Base-by-base conservation (phyloP, 805 yeast genomes). In the Zygotorulaspora chibaensis region DNA sequence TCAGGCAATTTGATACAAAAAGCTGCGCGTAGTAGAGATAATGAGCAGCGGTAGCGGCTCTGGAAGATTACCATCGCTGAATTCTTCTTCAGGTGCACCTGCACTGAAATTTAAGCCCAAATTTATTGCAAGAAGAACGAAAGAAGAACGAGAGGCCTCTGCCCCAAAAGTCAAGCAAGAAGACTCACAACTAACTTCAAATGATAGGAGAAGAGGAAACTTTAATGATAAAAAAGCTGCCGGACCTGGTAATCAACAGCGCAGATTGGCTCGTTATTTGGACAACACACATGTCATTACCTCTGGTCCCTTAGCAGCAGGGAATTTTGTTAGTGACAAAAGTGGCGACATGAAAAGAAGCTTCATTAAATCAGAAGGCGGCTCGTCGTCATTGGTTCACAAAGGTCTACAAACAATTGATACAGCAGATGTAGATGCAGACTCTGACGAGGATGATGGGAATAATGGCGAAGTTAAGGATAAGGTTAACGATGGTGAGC, bases 61-160 rank as follows among this genome's bases (percentile, higher is more conserved):
- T 18, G 65, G 65, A 23, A 62, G 70, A 40, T 52, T 66, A 41
- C 68, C 68, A n/a, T 55, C 68, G n/a, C 48, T 66, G 36, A 61
- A 46, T 28, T 33, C 52, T 12, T 51, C 48, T 29, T 45, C 47
- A n/a, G 52, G 55, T 28, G 59, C 79, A 55, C 77, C 86, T 7
- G 72, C 79, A 2, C 68, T 84, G 49, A 83, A 84, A 64, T 90
- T 90, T 67, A 81, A 82, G 64, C 97, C 97, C 2, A 90, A 90
- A 64, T 83, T 75, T 2, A 96, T 90, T 35, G 89, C 89, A 0
- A 73, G 97, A 66, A 80, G 87, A 61, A 70, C 88, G 9, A 83
- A 87, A 55, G 90, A 86, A 55, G 96, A 88, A 55, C 72, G 96
- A 62, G 96, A 81, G 17, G 81, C 85, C 23, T 77, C 79, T 44